These are phyloP conservation scores for Oidiodendron maius DNA, from an alignment of 495 filamentous ascomycete genomes.

Conservation along the genomic window DNA sequence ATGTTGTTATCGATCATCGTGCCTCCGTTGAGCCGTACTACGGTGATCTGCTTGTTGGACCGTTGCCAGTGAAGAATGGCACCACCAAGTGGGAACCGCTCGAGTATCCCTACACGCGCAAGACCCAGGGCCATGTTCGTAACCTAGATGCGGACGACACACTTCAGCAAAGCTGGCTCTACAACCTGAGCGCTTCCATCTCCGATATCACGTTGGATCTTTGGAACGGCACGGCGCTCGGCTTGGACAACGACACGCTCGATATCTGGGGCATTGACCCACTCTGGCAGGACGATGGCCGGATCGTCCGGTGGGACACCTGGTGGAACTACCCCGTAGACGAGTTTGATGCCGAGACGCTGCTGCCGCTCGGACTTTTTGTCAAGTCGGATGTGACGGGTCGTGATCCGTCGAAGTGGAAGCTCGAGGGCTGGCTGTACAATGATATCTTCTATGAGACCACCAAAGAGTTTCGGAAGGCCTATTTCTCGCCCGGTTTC, in stretches of 20 bases:
- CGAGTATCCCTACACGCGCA: slow-evolving; percentile 35
- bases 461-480: slow-evolving; percentile 36
- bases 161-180: slow-evolving; percentile 14
- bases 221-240: slow-evolving; percentile 26
- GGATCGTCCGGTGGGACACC: slow-evolving; percentile 34
- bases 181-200: slow-evolving; percentile 24
- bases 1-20: slow-evolving; percentile 34
- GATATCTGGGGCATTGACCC: slow-evolving; percentile 35
- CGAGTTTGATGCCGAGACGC: slow-evolving; percentile 29
- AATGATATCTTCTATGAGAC: slow-evolving; percentile 42
- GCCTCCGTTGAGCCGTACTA: slow-evolving; percentile 37
- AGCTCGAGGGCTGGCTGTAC: slow-evolving; percentile 41
- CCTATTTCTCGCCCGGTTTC: slow-evolving; percentile 36
- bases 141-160: slow-evolving; percentile 32
- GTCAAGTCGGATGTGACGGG: slow-evolving; percentile 40
- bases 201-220: slow-evolving; percentile 26
- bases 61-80: slow-evolving; percentile 36
- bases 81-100: slow-evolving; percentile 31
- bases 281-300: slow-evolving; percentile 33
- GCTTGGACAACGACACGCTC: slow-evolving; percentile 32
- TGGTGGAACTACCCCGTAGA: slow-evolving; percentile 31
- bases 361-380: slow-evolving; percentile 37
- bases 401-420: slow-evolving; percentile 39
- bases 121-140: slow-evolving; percentile 29
- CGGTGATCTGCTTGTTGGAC: slow-evolving; percentile 36